Evolutionary conservation across 1,284 basidiomycete genomes (phyloP).

Genomic region (Singerocomus inundabilis): DNA sequence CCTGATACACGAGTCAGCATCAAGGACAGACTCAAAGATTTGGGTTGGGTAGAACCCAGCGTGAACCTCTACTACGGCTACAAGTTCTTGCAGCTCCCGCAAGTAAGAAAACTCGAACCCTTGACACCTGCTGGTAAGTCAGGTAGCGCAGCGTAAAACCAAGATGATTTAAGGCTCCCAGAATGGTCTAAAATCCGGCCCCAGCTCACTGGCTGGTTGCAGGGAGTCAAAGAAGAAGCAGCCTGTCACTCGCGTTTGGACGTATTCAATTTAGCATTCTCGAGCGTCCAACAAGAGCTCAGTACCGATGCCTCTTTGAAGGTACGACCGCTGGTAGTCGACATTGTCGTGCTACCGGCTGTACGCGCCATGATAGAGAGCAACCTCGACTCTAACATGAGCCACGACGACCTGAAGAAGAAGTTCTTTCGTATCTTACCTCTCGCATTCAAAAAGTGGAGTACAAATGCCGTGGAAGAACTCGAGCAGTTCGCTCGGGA

Average conservation of each 20-base stretch:
- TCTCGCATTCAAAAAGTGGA: constrained; percentile 10
- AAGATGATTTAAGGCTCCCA: neutral
- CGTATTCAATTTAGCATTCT: neutral
- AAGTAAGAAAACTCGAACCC: constrained; percentile 12
- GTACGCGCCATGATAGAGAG: constrained; percentile 5
- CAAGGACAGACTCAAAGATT: neutral
- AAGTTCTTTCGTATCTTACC: neutral
- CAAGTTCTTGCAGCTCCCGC: constrained; percentile 1
- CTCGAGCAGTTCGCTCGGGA: constrained; percentile 8
- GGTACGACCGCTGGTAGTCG: constrained; percentile 6
- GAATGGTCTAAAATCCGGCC: constrained; percentile 17
- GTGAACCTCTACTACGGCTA: neutral
- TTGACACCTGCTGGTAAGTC: constrained; percentile 16
- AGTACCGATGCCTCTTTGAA: neutral
- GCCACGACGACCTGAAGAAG: neutral
- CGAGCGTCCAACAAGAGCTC: neutral
- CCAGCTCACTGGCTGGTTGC: neutral
- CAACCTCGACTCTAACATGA: neutral
- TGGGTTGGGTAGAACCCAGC: constrained; percentile 1
- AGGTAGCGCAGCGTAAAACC: neutral
- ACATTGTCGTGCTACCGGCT: constrained; percentile 7
- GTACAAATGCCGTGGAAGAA: constrained; percentile 9
- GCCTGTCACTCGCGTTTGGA: neutral
- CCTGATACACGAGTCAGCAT: constrained; percentile 12
- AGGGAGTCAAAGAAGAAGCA: neutral